phyloP scores from a whole-genome alignment of 352 stramenopile species.

The Globisporangium perplexum region DNA sequence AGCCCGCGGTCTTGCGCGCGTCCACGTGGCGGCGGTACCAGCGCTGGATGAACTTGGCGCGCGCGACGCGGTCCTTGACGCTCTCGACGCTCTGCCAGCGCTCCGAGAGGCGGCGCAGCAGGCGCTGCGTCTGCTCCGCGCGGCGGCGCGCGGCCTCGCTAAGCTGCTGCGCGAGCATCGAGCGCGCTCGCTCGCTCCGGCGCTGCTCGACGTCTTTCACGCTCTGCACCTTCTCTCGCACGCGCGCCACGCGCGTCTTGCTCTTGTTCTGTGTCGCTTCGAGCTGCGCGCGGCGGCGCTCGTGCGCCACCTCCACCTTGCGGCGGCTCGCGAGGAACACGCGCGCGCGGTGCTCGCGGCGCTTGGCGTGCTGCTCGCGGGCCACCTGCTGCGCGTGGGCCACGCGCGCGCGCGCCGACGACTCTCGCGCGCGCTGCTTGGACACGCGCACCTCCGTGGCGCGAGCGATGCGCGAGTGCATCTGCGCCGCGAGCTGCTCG shows the following conservation, averaged over 20 bases:
- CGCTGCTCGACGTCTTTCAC: conserved; percentile 39
- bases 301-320: conserved; percentile 41
- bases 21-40: conserved; percentile 58
- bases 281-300: conserved; percentile 38
- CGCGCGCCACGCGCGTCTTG: conserved; percentile 32
- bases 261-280: conserved; percentile 38
- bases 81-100: conserved; percentile 69
- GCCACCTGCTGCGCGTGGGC: conserved; percentile 54
- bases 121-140: conserved; percentile 42
- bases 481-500: conserved; percentile 19
- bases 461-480: conserved; percentile 43
- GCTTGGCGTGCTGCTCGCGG: conserved; percentile 40
- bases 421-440: conserved; percentile 31
- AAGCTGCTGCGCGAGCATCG: conserved; percentile 39
- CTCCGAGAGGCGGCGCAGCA: conserved; percentile 38
- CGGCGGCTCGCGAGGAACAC: conserved; percentile 26
- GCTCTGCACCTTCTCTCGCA: conserved; percentile 48
- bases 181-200: conserved; percentile 28
- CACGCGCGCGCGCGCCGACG: conserved; percentile 38
- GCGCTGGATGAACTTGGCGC: conserved; percentile 69
- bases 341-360: conserved; percentile 30
- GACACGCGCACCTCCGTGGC: conserved; percentile 41
- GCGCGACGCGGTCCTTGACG: conserved; percentile 52
- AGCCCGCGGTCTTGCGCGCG: conserved; percentile 28
- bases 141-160: conserved; percentile 40